Evolutionary conservation across 371 early-diverging fungal genomes (phyloP).

Genomic region (Rhizopus sp.): DNA sequence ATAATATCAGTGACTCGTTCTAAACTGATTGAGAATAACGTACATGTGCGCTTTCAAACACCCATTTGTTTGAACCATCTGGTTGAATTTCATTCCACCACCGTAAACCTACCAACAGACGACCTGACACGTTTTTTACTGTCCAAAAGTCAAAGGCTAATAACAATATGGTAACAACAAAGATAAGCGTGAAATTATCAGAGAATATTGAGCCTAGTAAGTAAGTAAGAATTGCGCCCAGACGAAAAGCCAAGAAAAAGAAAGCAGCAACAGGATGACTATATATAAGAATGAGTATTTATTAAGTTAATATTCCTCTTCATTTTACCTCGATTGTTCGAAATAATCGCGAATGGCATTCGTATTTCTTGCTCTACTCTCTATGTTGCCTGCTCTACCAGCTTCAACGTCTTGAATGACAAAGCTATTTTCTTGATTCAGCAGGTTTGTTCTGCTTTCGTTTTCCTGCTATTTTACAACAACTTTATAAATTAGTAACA

Average conservation of each 20-base stretch:
- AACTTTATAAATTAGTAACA: background rate
- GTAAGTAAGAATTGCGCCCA: slow-evolving; percentile 80
- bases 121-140: slow-evolving; percentile 96
- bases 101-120: slow-evolving; percentile 92
- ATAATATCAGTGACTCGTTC: background rate
- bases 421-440: slow-evolving; percentile 14
- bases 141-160: slow-evolving; percentile 98
- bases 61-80: slow-evolving; percentile 92
- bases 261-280: slow-evolving; percentile 92
- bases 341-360: slow-evolving; percentile 45
- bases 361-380: slow-evolving; percentile 12
- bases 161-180: slow-evolving; percentile 87
- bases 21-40: background rate
- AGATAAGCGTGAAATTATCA: slow-evolving; percentile 86
- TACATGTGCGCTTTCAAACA: slow-evolving; percentile 92
- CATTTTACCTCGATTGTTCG: slow-evolving; percentile 44
- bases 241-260: slow-evolving; percentile 88
- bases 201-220: slow-evolving; percentile 77
- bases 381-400: slow-evolving; percentile 3
- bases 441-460: slow-evolving; percentile 6
- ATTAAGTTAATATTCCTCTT: background rate
- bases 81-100: slow-evolving; percentile 98
- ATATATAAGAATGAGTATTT: background rate
- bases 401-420: slow-evolving; percentile 32
- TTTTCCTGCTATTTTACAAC: slow-evolving; percentile 1